Evolutionary conservation across 169 alveolate species (phyloP).

Genomic region (Plasmodium coatneyi): DNA sequence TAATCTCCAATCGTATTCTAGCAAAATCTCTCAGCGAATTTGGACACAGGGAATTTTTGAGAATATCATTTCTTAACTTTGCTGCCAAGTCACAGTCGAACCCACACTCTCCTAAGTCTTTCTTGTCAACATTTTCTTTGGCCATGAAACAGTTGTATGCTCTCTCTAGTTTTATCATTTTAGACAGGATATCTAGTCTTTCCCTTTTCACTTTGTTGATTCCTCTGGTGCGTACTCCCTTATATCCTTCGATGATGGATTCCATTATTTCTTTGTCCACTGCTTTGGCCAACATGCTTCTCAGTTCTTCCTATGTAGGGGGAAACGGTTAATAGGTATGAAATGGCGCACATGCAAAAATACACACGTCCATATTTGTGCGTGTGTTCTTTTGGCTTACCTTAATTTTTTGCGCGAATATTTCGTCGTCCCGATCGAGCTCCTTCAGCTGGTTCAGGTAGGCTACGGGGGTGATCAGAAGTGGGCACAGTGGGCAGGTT

Average conservation of each 20-base stretch:
- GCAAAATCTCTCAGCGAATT: conserved; percentile 69
- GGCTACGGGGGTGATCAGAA: not conserved
- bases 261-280: conserved; percentile 65
- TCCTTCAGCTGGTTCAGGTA: conserved; percentile 55
- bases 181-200: conserved; percentile 51
- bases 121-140: conserved; percentile 64
- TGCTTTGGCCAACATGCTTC: conserved; percentile 55
- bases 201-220: conserved; percentile 67
- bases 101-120: conserved; percentile 69
- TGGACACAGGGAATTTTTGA: conserved; percentile 42
- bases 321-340: not conserved
- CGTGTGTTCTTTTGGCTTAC: not conserved
- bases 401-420: conserved; percentile 52
- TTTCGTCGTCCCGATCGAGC: conserved; percentile 41
- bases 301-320: conserved; percentile 34
- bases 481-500: not conserved
- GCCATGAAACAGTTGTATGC: conserved; percentile 70
- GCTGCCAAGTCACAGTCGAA: conserved; percentile 71
- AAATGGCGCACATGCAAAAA: not conserved
- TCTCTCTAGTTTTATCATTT: conserved; percentile 64
- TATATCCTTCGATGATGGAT: conserved; percentile 59
- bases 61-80: conserved; percentile 50
- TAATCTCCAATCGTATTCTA: conserved; percentile 47
- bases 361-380: not conserved
- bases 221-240: conserved; percentile 60